Conservation (phyloP, 345 rosid genomes). For the Trapa incisa region DNA sequence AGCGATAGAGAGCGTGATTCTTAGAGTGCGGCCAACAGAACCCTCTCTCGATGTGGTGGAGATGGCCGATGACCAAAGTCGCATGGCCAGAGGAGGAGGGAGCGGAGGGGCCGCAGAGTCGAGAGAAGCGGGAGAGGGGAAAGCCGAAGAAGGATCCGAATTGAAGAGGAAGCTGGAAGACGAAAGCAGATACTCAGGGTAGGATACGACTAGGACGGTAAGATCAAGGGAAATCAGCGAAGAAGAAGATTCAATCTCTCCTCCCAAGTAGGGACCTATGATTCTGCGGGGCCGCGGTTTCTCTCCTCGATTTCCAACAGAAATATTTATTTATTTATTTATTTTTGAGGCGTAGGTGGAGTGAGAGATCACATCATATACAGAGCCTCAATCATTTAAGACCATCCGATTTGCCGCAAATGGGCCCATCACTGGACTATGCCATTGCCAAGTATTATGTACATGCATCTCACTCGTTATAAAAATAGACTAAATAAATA, state of each 20-base stretch:
- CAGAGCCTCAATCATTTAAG: not conserved
- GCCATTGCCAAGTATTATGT: too few species aligned
- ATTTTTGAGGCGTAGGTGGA: not conserved
- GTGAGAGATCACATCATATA: not conserved
- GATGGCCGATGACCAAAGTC: constrained; percentile 49
- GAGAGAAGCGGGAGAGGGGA: not conserved
- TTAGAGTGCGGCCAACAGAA: constrained; percentile 13
- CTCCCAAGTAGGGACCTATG: too few species aligned
- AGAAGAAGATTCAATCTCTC: not conserved
- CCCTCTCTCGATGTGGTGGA: constrained; percentile 62
- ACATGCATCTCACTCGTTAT: too few species aligned
- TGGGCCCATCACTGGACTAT: not conserved
- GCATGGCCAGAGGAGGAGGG: constrained; percentile 49
- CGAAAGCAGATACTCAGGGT: not conserved
- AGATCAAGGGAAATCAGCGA: constrained; percentile 10
- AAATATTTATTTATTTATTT: not conserved
- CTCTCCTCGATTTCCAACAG: not conserved
- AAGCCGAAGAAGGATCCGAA: not conserved
- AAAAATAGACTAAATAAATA: too few species aligned
- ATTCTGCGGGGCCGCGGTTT: not conserved
- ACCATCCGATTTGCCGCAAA: constrained; percentile 2
- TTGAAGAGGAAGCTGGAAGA: not conserved
- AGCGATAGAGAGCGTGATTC: constrained; percentile 11
- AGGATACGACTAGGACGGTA: constrained; percentile 8
- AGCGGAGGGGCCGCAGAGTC: not conserved